A percentile compares a stretch with the other conserved stretches of the same genome.
phyloP scores from a whole-genome alignment of 2,329 filamentous ascomycete species.

The Colletotrichum liriopes region DNA sequence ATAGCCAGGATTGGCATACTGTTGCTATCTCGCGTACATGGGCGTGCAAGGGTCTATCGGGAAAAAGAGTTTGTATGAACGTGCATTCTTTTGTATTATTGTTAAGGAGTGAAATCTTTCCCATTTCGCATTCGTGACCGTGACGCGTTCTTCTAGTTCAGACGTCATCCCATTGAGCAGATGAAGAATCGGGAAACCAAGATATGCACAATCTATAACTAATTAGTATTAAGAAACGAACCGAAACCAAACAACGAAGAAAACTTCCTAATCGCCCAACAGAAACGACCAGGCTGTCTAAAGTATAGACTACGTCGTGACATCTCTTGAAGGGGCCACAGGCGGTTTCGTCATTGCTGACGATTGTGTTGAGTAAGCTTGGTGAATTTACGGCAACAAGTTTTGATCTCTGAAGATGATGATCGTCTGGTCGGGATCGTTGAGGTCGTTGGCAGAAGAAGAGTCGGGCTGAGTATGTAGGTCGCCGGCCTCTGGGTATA shows the following conservation, averaged over 20 bases:
- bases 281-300: fast-evolving
- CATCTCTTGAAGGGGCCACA: not conserved
- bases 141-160: too few species aligned
- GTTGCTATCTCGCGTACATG: too few species aligned
- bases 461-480: slow-evolving; percentile 41
- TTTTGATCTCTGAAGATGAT: not conserved
- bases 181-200: too few species aligned
- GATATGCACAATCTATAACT: slow-evolving; percentile 20
- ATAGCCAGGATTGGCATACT: not conserved
- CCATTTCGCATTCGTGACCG: too few species aligned
- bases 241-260: not conserved
- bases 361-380: too few species aligned
- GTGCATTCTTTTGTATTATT: not conserved
- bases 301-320: not conserved
- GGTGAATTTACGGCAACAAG: too few species aligned
- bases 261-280: not conserved
- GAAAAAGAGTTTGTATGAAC: not conserved
- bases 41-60: fast-evolving
- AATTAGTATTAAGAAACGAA: slow-evolving; percentile 29
- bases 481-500: slow-evolving; percentile 42
- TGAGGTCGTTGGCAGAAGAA: slow-evolving; percentile 23
- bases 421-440: not conserved
- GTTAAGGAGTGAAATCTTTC: not conserved
- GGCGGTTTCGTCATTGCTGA: too few species aligned
- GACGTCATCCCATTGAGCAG: not conserved